Base-by-base conservation (phyloP, 2,329 filamentous ascomycete species). In the Hypoxylon sp. region DNA sequence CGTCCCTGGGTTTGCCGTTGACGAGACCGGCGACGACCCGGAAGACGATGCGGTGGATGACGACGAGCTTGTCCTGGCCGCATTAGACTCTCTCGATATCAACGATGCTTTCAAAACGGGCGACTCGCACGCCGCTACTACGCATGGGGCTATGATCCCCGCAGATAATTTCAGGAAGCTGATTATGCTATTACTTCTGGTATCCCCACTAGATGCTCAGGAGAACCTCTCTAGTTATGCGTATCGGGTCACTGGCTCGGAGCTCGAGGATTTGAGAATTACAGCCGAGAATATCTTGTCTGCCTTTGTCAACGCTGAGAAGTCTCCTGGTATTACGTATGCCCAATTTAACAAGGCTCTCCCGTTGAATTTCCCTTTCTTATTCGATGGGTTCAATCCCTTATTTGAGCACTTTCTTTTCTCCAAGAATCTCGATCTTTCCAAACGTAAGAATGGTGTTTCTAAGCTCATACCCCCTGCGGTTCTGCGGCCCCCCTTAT, bases 391-490 rank as follows among this genome's bases (percentile, higher is more conserved):
- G 0, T 86, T 93, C 69, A 88, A 87, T 68, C 85, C 89, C 0
- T 80, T 94, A 1, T 93, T 93, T 76, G 91, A 93, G 71, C 89
- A 91, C 75, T 93, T 94, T 72, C 84, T 93, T 27, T 94, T 93
- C 73, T 91, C 90, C 27, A 91, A 90, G 73, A 90, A 90, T 70
- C 82, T 93, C 21, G 88, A 92, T 72, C 86, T 92, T 57, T 88
- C 87, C 2, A 89, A 86, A 74, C 82, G 80, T 50, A 85, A 83
- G 50, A 77, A 77, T 17, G 78, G 74, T 10, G 66, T 68, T 62
- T 55, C 69, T 59, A 31, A 63, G 69, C 32, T 68, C 58, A 39
- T 55, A 50, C 5, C 66, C 39, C 46, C 68, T 29, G 46, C 63
- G 2, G 42, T 67, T 21, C 51, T 53, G 7, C 51, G 13, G 13